Evolutionary conservation across 768 basidiomycete species (phyloP), one percentile per base, ranked within the genome.

Genomic region (Collybiopsis confluens): DNA sequence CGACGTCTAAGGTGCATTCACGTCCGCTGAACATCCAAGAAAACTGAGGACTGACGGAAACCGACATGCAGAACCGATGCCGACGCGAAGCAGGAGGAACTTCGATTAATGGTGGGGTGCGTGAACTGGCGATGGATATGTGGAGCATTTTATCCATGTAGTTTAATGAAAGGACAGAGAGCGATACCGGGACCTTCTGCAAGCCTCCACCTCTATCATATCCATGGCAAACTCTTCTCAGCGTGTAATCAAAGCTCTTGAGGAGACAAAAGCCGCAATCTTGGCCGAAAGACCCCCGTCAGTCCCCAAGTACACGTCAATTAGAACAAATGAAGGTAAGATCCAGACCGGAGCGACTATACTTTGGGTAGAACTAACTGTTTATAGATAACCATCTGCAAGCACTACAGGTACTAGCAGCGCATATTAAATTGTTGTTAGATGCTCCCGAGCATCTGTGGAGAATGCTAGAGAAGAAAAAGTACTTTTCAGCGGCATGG

Each of bases 391-490:
- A 77, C 24, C 85, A 90, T 60, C 65, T 93, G 24, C 80, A 79
- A 54, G 73, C 79, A 11, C 62, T 93, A 38, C 91, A 92, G 60
- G 69, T 83, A 7, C 77, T 94, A 16, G 88, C 93, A 24, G 91
- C 92, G 1, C 92, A 96, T 63, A 77, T 97, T 62, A 96, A 95
- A 66, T 70, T 97, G n/a, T 77, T 97, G 16, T 71, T 97, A 5
- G 94, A 97, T 68, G 86, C 91, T 8, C 92, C 94, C 6, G 94
- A 97, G 66, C 86, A 93, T 68, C 69, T 97, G 20, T 97, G 94
- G 89, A 79, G 89, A 3, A 75, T 94, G 50, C 81, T 96, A 54
- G 90, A 95, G 62, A 75, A 81, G 48, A 86, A 88, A 62, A 78
- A 81, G 53, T 93, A 88, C 61, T 77, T 93, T 26, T 76, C 86